Percentiles rank a stretch among this genome's conserved stretches.
Conservation (phyloP, 192 early-diverging fungal species). For the Linnemannia schmuckeri region DNA sequence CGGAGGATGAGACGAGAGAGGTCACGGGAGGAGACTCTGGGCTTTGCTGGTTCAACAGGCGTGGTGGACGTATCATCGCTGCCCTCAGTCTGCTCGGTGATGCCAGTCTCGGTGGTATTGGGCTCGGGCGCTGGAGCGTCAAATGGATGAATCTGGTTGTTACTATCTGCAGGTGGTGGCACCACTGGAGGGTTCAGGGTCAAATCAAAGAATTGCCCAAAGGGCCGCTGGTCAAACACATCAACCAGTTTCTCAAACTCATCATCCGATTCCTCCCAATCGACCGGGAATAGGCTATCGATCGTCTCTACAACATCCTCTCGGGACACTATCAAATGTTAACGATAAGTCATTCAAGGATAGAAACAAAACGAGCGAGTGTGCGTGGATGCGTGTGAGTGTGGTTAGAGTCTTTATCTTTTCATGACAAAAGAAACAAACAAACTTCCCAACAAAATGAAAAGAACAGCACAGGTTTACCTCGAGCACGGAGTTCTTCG, state of each 20-base stretch:
- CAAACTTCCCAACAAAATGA: neutral
- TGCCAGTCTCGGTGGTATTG: neutral
- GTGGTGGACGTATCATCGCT: neutral
- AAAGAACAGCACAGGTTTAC: conserved; percentile 6
- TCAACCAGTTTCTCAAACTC: conserved; percentile 13
- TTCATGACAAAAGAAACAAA: neutral
- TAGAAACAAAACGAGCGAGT: neutral
- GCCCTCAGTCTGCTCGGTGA: neutral
- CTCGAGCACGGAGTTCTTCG: conserved; percentile 27
- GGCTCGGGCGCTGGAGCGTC: neutral
- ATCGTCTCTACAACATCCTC: neutral
- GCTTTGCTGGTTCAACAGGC: neutral
- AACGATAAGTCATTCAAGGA: neutral
- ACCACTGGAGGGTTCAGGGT: neutral
- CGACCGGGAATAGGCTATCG: neutral
- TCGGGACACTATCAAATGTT: neutral
- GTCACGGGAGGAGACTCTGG: conserved; percentile 8
- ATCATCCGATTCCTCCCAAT: conserved; percentile 14
- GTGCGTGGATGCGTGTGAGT: neutral
- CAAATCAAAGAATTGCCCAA: conserved; percentile 23
- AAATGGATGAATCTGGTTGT: neutral
- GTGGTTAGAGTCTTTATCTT: neutral
- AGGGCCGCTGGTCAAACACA: conserved; percentile 19
- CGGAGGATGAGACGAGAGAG: conserved; percentile 29
- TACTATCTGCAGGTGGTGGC: neutral